Evolutionary conservation across 768 basidiomycete genomes (phyloP).

Genomic region (Phlegmacium glaucopus): DNA sequence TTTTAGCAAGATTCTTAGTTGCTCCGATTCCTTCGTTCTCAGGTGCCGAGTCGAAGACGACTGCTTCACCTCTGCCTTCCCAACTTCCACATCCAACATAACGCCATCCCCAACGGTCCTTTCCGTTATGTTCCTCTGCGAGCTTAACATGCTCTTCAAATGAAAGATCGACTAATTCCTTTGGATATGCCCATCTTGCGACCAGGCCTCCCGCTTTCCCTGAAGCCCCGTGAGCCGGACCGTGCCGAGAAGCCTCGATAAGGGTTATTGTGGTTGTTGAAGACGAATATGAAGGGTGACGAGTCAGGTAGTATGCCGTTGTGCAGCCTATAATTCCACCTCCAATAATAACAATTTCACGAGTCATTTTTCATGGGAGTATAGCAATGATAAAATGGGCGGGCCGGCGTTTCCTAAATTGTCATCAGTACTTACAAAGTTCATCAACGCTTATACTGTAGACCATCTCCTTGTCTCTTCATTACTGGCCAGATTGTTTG

Average conservation of each 20-base stretch:
- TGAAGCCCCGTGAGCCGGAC: slow-evolving; percentile 74
- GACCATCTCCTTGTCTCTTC: too few species aligned
- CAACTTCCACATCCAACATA: slow-evolving; percentile 70
- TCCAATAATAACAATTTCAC: slow-evolving; percentile 71
- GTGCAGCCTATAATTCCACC: slow-evolving; percentile 87
- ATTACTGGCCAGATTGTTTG: too few species aligned
- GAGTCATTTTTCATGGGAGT: slow-evolving; percentile 6
- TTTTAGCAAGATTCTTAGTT: slow-evolving; percentile 54
- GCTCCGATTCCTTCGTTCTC: slow-evolving; percentile 26
- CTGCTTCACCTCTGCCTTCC: slow-evolving; percentile 56
- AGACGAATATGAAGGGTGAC: slow-evolving; percentile 45
- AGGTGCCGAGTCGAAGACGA: slow-evolving; percentile 15
- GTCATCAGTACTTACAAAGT: too few species aligned
- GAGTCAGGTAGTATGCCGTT: slow-evolving; percentile 76
- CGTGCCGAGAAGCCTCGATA: slow-evolving; percentile 65
- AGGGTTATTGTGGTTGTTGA: slow-evolving; percentile 49
- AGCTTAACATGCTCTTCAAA: slow-evolving; percentile 73
- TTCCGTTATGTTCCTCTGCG: slow-evolving; percentile 65
- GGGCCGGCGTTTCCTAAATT: too few species aligned
- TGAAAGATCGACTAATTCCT: slow-evolving; percentile 65
- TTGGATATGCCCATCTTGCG: slow-evolving; percentile 82
- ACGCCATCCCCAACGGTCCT: slow-evolving; percentile 80
- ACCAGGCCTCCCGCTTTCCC: slow-evolving; percentile 86
- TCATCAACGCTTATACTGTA: too few species aligned
- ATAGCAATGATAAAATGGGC: not conserved